Base-by-base conservation (phyloP, 108 stramenopile species). In the Cyclotella kingstonii region DNA sequence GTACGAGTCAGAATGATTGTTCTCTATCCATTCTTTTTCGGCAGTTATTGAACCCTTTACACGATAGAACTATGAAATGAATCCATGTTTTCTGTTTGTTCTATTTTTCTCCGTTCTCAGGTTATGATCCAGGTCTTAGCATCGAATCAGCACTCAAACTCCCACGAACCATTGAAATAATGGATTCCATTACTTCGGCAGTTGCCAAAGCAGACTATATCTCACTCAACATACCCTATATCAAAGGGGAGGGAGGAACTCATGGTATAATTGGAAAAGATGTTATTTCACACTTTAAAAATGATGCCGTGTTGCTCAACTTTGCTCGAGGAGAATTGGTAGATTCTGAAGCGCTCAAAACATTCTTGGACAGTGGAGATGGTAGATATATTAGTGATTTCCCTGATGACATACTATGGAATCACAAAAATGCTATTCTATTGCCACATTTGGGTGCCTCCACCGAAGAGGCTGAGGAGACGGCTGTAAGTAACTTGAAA, bases 281-380 rank as follows among this genome's bases (percentile, higher is more conserved):
- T 23, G 77, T 92, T 11, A 69, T 98, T 62, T 60, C 51, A 40
- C 60, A 89, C 68, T 84, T 90, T 68, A 98, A 95, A 70, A 68
- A 77, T 43, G 84, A 82, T 54, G 94, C 93, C 9, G 81, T 88
- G 14, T 68, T 98, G 48, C 55, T 98, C 34, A 98, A 98, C 82
- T 98, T 95, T 78, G 95, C 97, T 54, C 84, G 97, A 60, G 97
- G 97, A 12, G 97, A 95, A 63, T 67, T 98, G 47, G 94, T 98
- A 6, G 89, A 96, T 63, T 88, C 88, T 22, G 91, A 81, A 21
- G 97, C 91, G 45, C 68, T 98, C 80, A 91, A 93, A 61, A 76
- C 79, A 21, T 89, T 84, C 63, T 67, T 95, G 64, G 93, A 98
- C 55, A 70, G 63, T 15, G 84, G 87, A 19, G 62, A 84, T 54